Evolutionary conservation across 2,329 filamentous ascomycete genomes (phyloP).

Genomic region (Seiridium cupressi): DNA sequence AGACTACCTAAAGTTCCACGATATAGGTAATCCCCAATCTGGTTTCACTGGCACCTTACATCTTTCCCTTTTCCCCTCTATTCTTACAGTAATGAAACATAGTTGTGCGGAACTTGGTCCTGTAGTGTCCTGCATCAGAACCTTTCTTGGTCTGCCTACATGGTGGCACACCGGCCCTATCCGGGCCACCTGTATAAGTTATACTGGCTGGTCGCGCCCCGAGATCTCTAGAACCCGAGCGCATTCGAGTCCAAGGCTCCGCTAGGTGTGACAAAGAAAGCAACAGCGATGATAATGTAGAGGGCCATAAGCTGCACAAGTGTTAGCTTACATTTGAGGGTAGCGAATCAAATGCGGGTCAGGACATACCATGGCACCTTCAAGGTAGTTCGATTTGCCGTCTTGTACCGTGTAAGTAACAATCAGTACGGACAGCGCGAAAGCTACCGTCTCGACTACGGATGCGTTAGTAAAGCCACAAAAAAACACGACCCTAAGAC

Average conservation of each 20-base stretch:
- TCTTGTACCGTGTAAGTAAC: conserved; percentile 77
- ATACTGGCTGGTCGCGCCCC: no score
- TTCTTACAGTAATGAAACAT: conserved; percentile 7
- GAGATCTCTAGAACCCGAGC: conserved; percentile 2
- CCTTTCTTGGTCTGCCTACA: no score
- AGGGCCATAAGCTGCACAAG: conserved; percentile 40
- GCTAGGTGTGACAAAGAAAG: conserved; percentile 56
- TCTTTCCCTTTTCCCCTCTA: not conserved
- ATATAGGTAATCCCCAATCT: no score
- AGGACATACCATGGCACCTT: conserved; percentile 67
- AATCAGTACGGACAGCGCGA: conserved; percentile 72
- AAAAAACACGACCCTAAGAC: not conserved
- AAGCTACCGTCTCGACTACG: conserved; percentile 70
- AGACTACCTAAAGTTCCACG: no score
- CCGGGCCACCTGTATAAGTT: no score
- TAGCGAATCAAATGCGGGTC: not conserved
- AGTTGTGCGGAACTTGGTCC: not conserved
- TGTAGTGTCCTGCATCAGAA: not conserved
- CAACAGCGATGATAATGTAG: conserved; percentile 59
- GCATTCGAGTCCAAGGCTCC: conserved; percentile 41
- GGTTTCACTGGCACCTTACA: not conserved
- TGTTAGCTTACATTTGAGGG: not conserved
- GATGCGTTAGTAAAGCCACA: conserved; percentile 11
- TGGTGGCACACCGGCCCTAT: no score
- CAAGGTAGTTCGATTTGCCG: conserved; percentile 81